Evolutionary conservation across 2,329 filamentous ascomycete species (phyloP).

Genomic region (Podosphaera fusca): DNA sequence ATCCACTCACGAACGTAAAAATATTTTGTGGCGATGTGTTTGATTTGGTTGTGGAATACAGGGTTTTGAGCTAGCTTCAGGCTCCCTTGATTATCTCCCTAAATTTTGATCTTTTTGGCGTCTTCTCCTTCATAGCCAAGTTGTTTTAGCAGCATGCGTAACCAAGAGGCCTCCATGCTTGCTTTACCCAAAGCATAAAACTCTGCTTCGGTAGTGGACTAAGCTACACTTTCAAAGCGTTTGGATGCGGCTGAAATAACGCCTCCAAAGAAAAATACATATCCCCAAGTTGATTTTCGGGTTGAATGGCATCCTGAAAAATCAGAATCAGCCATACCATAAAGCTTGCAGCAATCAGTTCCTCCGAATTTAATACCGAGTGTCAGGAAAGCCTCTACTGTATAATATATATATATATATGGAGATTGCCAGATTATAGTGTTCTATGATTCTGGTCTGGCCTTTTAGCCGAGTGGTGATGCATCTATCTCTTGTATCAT

Average conservation of each 20-base stretch:
- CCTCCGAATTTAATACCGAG: background rate
- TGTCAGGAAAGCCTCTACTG: too few species aligned
- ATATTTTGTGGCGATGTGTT: background rate
- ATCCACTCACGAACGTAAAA: background rate
- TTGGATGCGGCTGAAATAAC: background rate
- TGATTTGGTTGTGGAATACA: background rate
- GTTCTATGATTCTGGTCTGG: too few species aligned
- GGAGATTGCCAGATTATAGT: too few species aligned
- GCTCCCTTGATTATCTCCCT: background rate
- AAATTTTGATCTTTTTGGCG: background rate
- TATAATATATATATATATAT: too few species aligned
- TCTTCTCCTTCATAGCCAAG: background rate
- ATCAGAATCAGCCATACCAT: background rate
- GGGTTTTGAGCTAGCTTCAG: background rate
- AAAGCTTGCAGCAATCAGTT: background rate
- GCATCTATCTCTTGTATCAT: too few species aligned
- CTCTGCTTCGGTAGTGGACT: background rate
- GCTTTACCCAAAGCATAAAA: background rate
- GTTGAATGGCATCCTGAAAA: background rate
- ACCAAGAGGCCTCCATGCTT: background rate
- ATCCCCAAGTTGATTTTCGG: background rate
- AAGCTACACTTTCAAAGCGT: background rate
- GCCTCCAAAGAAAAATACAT: background rate
- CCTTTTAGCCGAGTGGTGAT: too few species aligned
- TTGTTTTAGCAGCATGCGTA: background rate